Evolutionary conservation across 441 rosid species (phyloP).

Genomic region (Hypseocharis bilobata): DNA sequence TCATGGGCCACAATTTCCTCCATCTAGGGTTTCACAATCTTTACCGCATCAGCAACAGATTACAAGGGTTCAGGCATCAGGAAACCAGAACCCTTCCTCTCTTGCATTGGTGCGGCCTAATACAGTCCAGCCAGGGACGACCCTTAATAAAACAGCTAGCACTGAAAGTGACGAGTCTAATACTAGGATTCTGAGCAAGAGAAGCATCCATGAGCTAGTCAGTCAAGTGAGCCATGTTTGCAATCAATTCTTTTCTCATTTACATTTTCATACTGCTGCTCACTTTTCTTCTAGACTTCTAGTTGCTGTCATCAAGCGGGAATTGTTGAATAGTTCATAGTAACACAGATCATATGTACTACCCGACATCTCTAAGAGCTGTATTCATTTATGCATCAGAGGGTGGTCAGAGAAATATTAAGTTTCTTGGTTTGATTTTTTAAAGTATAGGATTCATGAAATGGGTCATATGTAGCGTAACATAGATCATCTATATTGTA

Average conservation of each 20-base stretch:
- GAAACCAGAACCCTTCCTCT: constrained; percentile 50
- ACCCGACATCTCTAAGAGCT: not conserved
- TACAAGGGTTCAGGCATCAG: constrained; percentile 33
- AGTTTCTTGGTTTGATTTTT: not conserved
- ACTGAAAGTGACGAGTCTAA: constrained; percentile 50
- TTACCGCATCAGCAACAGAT: constrained; percentile 51
- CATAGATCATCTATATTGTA: too few relatives aligned
- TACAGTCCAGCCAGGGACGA: constrained; percentile 33
- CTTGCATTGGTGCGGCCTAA: constrained; percentile 35
- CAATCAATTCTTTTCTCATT: constrained; percentile 2
- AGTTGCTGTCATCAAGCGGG: not conserved
- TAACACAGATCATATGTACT: not conserved
- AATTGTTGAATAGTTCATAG: not conserved
- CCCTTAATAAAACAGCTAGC: constrained; percentile 36
- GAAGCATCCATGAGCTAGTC: constrained; percentile 77
- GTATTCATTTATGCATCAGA: not conserved
- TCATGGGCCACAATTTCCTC: constrained; percentile 41
- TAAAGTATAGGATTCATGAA: not conserved
- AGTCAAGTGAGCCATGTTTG: constrained; percentile 49
- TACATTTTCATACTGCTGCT: not conserved
- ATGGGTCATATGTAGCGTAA: not conserved
- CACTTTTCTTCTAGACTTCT: not conserved
- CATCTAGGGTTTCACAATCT: constrained; percentile 43
- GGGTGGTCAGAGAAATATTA: not conserved
- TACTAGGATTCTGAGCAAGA: constrained; percentile 60